These are phyloP conservation scores for Spinellus fusiger DNA, from an alignment of 192 early-diverging fungal genomes.

Conservation along the genomic window DNA sequence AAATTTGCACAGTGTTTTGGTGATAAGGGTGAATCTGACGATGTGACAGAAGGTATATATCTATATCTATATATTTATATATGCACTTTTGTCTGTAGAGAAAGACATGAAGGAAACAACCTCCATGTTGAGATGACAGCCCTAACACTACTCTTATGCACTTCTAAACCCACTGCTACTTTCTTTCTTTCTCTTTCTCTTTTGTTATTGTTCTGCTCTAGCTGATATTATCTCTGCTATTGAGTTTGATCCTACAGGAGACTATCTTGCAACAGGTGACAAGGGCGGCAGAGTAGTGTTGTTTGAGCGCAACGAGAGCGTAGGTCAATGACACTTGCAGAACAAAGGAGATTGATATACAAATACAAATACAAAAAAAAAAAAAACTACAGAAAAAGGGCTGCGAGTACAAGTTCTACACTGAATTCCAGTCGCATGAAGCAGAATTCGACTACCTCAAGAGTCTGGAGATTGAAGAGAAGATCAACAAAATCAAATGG, in stretches of 20 bases:
- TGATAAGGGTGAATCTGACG: slow-evolving; percentile 90
- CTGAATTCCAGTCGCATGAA: slow-evolving; percentile 95
- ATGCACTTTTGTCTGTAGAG: neutral
- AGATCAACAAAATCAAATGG: slow-evolving; percentile 96
- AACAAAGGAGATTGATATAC: neutral
- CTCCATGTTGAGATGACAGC: neutral
- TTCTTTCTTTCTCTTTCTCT: neutral
- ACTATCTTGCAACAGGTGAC: slow-evolving; percentile 89
- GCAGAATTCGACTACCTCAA: slow-evolving; percentile 95
- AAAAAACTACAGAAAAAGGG: slow-evolving; percentile 68
- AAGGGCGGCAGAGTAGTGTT: slow-evolving; percentile 89
- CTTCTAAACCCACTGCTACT: neutral
- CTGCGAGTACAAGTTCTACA: slow-evolving; percentile 95
- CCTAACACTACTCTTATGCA: neutral
- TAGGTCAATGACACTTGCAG: slow-evolving; percentile 36
- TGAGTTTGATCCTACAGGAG: slow-evolving; percentile 87
- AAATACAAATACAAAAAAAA: neutral
- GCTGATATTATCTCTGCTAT: slow-evolving; percentile 95
- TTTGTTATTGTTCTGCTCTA: slow-evolving; percentile 24
- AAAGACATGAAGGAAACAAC: neutral
- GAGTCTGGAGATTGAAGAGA: slow-evolving; percentile 92
- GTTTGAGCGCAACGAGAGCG: slow-evolving; percentile 85
- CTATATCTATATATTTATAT: neutral
- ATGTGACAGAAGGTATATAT: slow-evolving; percentile 84
- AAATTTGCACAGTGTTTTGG: slow-evolving; percentile 95